Evolutionary conservation across 2,329 filamentous ascomycete genomes (phyloP).

Genomic region (Fusarium pininemorale): DNA sequence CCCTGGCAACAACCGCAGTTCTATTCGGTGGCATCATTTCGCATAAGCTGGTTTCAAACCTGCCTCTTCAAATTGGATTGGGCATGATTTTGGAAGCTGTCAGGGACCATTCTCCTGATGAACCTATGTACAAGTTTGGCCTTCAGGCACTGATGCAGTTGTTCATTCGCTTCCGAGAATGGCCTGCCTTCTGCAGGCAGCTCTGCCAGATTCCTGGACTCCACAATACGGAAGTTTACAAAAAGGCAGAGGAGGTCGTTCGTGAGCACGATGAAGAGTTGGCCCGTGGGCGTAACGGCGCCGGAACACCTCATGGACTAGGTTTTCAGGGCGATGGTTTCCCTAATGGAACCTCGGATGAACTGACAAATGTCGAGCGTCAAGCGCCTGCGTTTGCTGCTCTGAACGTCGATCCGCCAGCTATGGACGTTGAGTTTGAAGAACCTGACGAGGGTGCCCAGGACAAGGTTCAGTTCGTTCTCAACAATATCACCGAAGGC

Average conservation of each 20-base stretch:
- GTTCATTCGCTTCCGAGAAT: conserved; percentile 83
- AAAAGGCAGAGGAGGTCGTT: conserved; percentile 83
- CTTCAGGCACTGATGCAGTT: conserved; percentile 94
- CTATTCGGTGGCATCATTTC: conserved; percentile 97
- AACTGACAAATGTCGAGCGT: conserved; percentile 66
- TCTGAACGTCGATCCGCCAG: conserved; percentile 77
- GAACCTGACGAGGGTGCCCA: conserved; percentile 87
- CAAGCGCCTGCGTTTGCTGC: conserved; percentile 78
- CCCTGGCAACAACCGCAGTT: conserved; percentile 92
- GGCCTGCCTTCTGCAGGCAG: conserved; percentile 93
- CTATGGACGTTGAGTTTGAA: conserved; percentile 72
- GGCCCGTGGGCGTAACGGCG: conserved; percentile 64
- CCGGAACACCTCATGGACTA: conserved; percentile 50
- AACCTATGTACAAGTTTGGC: conserved; percentile 98
- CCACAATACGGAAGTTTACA: conserved; percentile 84
- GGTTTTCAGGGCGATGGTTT: conserved; percentile 59
- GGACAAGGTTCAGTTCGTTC: conserved; percentile 92
- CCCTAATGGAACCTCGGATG: conserved; percentile 77
- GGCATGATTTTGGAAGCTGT: conserved; percentile 99
- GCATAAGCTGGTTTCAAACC: conserved; percentile 86
- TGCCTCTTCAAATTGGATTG: conserved; percentile 92
- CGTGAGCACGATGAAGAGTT: conserved; percentile 71
- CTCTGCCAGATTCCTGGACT: conserved; percentile 84
- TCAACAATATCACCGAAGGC: conserved; percentile 94
- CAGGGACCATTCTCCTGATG: conserved; percentile 80